Percentiles rank a stretch among this genome's conserved stretches.
phyloP scores from a whole-genome alignment of 2,329 filamentous ascomycete genomes.

The Camillea tinctor region DNA sequence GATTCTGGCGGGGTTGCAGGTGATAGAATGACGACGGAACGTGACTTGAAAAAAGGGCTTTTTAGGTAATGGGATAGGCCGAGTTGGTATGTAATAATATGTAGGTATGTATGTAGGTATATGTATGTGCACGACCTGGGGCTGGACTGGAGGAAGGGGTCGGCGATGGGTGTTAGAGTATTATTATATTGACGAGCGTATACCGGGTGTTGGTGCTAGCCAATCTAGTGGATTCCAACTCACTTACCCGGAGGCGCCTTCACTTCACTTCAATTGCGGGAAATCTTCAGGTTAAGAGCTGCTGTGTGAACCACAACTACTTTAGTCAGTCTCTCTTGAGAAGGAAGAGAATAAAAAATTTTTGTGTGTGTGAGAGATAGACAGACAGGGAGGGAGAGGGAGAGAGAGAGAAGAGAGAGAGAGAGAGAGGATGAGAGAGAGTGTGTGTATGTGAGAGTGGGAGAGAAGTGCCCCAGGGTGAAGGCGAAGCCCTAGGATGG shows the following conservation, averaged over 20 bases:
- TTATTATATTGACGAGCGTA: neutral
- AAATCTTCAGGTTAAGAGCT: conserved; percentile 3
- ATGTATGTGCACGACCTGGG: conserved; percentile 1
- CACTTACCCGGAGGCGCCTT: neutral
- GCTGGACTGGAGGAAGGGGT: conserved; percentile 5
- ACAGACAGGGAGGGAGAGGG: neutral
- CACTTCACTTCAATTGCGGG: neutral
- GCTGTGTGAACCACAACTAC: conserved; percentile 14
- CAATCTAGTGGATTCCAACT: conserved; percentile 5
- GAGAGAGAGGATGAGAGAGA: neutral
- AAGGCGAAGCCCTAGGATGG: too few relatives aligned
- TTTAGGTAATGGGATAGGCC: conserved; percentile 30
- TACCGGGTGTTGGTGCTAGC: neutral
- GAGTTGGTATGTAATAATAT: conserved; percentile 22
- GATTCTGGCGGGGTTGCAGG: conserved; percentile 33
- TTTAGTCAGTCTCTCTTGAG: neutral
- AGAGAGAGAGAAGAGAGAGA: neutral
- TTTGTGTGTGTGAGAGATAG: neutral
- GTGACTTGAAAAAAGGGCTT: conserved; percentile 33
- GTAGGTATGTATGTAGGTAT: neutral
- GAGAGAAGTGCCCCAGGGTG: too few relatives aligned
- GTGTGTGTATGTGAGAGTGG: too few relatives aligned
- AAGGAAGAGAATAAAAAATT: too few relatives aligned
- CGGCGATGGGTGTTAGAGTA: conserved; percentile 16
- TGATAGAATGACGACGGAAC: conserved; percentile 33